Percentiles rank a stretch among this genome's conserved stretches.
Conservation (phyloP, 768 basidiomycete genomes). For the Exsudoporus frostii region DNA sequence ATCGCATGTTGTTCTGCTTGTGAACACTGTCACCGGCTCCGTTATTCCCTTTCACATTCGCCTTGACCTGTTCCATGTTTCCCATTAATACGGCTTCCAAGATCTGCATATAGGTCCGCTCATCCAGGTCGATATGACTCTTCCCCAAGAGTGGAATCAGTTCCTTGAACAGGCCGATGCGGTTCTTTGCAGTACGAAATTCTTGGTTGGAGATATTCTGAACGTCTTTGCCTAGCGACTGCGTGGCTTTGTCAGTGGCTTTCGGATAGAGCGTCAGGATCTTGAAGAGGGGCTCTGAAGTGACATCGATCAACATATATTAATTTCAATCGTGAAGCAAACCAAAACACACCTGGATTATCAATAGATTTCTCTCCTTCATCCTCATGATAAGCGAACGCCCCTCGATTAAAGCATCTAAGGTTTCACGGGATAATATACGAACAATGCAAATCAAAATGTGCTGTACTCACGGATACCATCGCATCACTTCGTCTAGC, state of each 20-base stretch:
- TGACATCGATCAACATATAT: background rate
- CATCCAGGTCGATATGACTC: background rate
- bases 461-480: slow-evolving; percentile 24
- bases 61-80: background rate
- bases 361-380: background rate
- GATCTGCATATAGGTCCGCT: background rate
- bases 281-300: slow-evolving; percentile 9
- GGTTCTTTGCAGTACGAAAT: slow-evolving; percentile 13
- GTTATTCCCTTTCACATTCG: background rate
- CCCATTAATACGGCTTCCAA: slow-evolving; percentile 5
- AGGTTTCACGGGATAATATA: background rate
- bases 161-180: slow-evolving; percentile 8
- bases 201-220: slow-evolving; percentile 7
- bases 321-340: background rate
- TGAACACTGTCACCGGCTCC: too few species aligned
- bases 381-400: slow-evolving; percentile 2
- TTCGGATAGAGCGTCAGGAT: slow-evolving; percentile 11
- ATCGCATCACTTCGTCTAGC: slow-evolving; percentile 17
- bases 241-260: background rate
- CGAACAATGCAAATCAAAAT: background rate
- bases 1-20: background rate
- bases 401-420: slow-evolving; percentile 17
- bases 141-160: background rate
- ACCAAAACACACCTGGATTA: slow-evolving; percentile 2
- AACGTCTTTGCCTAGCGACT: background rate